phyloP scores from a whole-genome alignment of 495 filamentous ascomycete genomes.

The Parachaetomium inaequale region DNA sequence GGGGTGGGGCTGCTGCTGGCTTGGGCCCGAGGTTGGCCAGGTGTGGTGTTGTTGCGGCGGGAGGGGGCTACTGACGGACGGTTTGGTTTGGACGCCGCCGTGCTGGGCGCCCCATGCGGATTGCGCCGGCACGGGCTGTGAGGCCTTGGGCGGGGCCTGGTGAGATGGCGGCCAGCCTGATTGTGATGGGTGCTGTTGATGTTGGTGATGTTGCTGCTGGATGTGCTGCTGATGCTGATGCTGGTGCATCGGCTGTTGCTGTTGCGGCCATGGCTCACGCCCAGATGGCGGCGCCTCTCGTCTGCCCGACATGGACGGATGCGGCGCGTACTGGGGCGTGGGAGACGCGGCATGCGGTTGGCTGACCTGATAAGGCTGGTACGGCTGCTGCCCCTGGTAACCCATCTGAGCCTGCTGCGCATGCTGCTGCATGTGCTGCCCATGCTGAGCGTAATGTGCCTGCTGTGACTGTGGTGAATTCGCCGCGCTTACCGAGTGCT shows the following conservation, averaged over 20 bases:
- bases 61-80: constrained; percentile 36
- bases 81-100: constrained; percentile 38
- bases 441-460: constrained; percentile 38
- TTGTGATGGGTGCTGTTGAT: constrained; percentile 26
- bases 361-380: constrained; percentile 32
- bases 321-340: constrained; percentile 35
- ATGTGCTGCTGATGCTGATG: constrained; percentile 11
- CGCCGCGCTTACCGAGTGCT: constrained; percentile 33
- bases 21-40: constrained; percentile 35
- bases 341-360: constrained; percentile 36
- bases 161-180: constrained; percentile 36
- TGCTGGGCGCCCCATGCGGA: constrained; percentile 47
- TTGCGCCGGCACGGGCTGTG: constrained; percentile 35
- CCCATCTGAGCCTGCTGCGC: constrained; percentile 20
- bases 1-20: constrained; percentile 35
- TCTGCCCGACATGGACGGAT: constrained; percentile 26
- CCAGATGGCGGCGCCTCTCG: constrained; percentile 7
- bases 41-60: constrained; percentile 37
- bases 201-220: constrained; percentile 24
- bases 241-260: constrained; percentile 16
- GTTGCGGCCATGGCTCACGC: constrained; percentile 19
- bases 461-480: constrained; percentile 43
- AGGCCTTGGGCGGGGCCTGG: constrained; percentile 38
- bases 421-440: constrained; percentile 24
- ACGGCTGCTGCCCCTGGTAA: constrained; percentile 21